A percentile compares a stretch with the other conserved stretches of the same genome.
phyloP scores from a whole-genome alignment of 352 stramenopile genomes.

The Plasmopara viticola region DNA sequence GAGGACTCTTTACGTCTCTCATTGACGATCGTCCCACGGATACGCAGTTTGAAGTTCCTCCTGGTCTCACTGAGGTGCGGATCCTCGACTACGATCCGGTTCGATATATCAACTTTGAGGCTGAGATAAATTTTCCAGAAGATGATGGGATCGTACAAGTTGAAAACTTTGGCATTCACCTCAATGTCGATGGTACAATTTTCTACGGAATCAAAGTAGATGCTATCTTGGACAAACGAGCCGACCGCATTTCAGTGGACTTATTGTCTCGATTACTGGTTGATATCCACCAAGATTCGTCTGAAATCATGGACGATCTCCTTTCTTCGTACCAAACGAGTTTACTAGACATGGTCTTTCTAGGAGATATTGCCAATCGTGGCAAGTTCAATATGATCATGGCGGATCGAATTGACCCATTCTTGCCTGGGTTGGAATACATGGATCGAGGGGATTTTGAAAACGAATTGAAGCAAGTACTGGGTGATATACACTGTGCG shows the following conservation, averaged over 20 bases:
- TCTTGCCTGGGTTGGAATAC: conserved; percentile 94
- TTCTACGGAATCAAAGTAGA: conserved; percentile 86
- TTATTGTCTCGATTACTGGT: conserved; percentile 91
- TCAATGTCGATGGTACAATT: conserved; percentile 62
- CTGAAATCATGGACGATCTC: conserved; percentile 81
- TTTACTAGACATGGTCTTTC: conserved; percentile 91
- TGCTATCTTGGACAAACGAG: conserved; percentile 91
- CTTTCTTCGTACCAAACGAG: conserved; percentile 91
- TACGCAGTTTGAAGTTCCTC: conserved; percentile 78
- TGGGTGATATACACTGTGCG: conserved; percentile 33
- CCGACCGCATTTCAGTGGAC: conserved; percentile 94
- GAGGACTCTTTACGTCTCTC: conserved; percentile 90
- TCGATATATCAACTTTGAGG: conserved; percentile 97
- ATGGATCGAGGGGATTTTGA: conserved; percentile 96
- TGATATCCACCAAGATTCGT: conserved; percentile 56
- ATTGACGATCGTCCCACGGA: conserved; percentile 78
- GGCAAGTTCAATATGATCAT: conserved; percentile 97
- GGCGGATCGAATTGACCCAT: conserved; percentile 94
- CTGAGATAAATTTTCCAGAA: conserved; percentile 93
- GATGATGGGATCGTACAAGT: conserved; percentile 91
- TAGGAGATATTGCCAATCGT: conserved; percentile 87
- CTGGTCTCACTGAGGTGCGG: conserved; percentile 89
- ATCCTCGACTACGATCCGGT: conserved; percentile 96
- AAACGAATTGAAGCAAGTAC: conserved; percentile 93
- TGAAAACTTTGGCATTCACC: conserved; percentile 90